Percentiles rank a stretch among this genome's conserved stretches.
These are phyloP conservation scores for Cercophora samala DNA, from an alignment of 495 filamentous ascomycete genomes.

Conservation along the genomic window DNA sequence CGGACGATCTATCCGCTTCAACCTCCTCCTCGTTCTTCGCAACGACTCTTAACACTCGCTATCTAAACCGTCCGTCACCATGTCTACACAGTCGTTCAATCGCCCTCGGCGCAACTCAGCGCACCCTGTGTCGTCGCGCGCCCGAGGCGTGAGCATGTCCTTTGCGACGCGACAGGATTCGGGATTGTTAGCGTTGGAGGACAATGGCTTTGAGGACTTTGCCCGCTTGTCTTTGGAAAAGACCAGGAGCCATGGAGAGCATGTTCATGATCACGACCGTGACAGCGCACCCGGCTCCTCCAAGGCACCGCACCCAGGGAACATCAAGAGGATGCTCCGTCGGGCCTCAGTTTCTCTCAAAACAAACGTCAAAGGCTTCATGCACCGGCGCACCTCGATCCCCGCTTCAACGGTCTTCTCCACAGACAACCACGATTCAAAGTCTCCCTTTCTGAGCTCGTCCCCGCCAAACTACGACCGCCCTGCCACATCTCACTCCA, in stretches of 20 bases:
- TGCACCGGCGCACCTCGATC: conserved; percentile 46
- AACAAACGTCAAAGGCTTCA: conserved; percentile 41
- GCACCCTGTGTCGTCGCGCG: conserved; percentile 18
- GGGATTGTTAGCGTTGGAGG: conserved; percentile 24
- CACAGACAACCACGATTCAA: conserved; percentile 28
- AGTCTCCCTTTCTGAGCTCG: conserved; percentile 20
- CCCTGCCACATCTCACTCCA: conserved; percentile 46
- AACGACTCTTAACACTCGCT: not conserved
- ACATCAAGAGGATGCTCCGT: conserved; percentile 46
- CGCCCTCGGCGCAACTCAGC: conserved; percentile 10
- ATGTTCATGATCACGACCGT: conserved; percentile 15
- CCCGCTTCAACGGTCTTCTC: conserved; percentile 35
- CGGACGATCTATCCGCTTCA: not conserved
- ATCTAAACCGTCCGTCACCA: not conserved
- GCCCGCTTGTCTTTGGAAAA: conserved; percentile 26
- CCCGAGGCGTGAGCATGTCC: conserved; percentile 39
- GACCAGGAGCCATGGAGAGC: conserved; percentile 30
- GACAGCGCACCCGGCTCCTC: conserved; percentile 17
- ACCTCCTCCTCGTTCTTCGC: not conserved
- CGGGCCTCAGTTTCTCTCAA: conserved; percentile 49
- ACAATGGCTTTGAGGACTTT: conserved; percentile 8
- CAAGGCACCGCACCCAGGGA: conserved; percentile 25
- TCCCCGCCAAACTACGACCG: conserved; percentile 20
- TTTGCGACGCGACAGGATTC: conserved; percentile 35
- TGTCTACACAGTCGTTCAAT: conserved; percentile 14